Conservation (phyloP, 441 rosid species). For the Kokia cookei region DNA sequence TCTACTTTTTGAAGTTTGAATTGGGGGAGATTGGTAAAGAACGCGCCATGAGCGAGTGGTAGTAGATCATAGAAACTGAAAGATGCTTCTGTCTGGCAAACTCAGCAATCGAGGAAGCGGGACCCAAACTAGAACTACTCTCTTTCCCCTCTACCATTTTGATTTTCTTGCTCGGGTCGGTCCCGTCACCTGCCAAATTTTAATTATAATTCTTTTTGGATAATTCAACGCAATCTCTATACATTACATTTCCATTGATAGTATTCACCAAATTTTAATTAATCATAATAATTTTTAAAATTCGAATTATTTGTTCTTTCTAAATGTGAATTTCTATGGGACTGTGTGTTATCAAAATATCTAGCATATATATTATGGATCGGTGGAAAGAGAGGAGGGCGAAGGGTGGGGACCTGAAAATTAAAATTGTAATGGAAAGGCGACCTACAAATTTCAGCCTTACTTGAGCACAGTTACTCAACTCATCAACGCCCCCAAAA, state of each 20-base stretch:
- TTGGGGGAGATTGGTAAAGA: neutral
- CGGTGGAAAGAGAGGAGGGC: no score
- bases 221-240: no score
- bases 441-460: neutral
- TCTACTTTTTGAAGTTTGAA: neutral
- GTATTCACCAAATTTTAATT: no score
- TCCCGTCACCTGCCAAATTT: neutral
- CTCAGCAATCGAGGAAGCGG: conserved; percentile 31
- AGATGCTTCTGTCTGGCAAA: conserved; percentile 24
- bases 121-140: conserved; percentile 18
- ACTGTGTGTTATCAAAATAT: no score
- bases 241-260: no score
- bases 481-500: neutral
- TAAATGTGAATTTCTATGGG: no score
- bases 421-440: neutral
- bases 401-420: neutral
- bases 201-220: neutral
- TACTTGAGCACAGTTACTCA: neutral
- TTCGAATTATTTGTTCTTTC: no score
- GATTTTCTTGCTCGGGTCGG: neutral
- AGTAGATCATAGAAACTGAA: neutral
- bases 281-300: no score
- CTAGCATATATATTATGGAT: no score
- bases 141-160: neutral
- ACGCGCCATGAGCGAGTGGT: conserved; percentile 16